phyloP scores from a whole-genome alignment of 495 filamentous ascomycete species.

The Aspergillus asperescens region DNA sequence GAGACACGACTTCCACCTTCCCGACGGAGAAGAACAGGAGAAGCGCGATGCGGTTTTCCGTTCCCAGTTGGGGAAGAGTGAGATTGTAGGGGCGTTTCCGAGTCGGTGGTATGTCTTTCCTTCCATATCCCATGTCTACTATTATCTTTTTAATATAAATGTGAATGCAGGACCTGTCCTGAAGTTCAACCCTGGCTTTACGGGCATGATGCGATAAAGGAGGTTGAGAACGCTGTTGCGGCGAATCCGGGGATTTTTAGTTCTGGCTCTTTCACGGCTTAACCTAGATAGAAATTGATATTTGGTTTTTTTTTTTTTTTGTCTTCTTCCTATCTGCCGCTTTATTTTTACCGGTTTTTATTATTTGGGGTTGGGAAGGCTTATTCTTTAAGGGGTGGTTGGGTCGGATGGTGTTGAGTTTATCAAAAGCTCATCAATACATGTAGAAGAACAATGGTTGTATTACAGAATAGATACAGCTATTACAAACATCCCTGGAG shows the following conservation, averaged over 20 bases:
- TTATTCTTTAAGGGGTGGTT: neutral
- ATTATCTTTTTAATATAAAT: neutral
- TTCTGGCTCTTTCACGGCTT: no score
- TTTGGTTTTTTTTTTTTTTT: no score
- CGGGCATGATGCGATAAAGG: constrained; percentile 56
- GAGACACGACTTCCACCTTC: constrained; percentile 56
- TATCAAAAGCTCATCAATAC: neutral
- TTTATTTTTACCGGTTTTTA: neutral
- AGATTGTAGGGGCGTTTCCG: constrained; percentile 48
- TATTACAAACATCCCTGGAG: no score
- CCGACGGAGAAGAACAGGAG: constrained; percentile 50
- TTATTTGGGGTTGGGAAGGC: neutral
- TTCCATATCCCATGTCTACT: neutral
- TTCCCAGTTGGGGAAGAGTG: constrained; percentile 31
- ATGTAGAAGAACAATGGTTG: neutral
- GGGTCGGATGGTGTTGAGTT: neutral
- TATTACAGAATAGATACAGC: neutral
- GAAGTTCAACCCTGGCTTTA: constrained; percentile 56
- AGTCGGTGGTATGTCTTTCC: constrained; percentile 42
- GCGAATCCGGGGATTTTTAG: constrained; percentile 28
- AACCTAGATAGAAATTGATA: no score
- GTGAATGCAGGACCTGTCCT: constrained; percentile 46
- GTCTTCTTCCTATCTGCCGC: neutral
- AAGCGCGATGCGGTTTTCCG: constrained; percentile 47
- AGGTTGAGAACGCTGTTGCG: constrained; percentile 48